Evolutionary conservation across 768 basidiomycete genomes (phyloP).

Genomic region (Trametes cubensis): DNA sequence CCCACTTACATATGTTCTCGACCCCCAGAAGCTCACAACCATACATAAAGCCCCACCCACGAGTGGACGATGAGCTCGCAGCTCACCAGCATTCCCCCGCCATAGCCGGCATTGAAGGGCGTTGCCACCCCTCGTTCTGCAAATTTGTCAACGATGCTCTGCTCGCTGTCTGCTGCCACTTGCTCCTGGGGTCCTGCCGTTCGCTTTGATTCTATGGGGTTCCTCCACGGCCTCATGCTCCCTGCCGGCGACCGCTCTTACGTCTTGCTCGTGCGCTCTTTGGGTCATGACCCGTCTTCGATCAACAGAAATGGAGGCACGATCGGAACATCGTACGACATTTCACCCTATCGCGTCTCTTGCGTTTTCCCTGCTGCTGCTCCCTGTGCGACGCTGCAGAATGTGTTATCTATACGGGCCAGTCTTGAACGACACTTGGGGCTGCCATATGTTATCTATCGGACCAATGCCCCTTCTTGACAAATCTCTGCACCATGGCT

Average conservation of each 20-base stretch:
- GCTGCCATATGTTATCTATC: background rate
- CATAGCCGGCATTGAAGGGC: no score
- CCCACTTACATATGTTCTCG: no score
- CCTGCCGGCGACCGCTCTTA: background rate
- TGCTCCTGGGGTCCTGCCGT: slow-evolving; percentile 11
- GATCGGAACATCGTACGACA: slow-evolving; percentile 9
- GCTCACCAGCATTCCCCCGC: no score
- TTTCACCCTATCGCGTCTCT: background rate
- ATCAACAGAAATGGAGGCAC: slow-evolving; percentile 5
- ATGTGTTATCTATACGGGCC: background rate
- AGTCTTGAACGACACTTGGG: background rate
- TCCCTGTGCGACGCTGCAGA: no score
- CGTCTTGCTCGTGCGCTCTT: slow-evolving; percentile 1
- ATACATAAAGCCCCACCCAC: no score
- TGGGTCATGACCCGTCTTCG: slow-evolving; percentile 5
- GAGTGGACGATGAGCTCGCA: no score
- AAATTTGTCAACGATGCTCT: background rate
- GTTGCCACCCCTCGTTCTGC: no score
- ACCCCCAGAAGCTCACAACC: no score
- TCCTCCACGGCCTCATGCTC: background rate
- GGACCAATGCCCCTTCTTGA: background rate
- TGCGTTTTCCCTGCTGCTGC: background rate
- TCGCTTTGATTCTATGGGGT: background rate
- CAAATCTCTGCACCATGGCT: background rate
- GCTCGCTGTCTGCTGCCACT: background rate